These are phyloP conservation scores for Diaporthe capsici DNA, from an alignment of 2,329 filamentous ascomycete species.

Conservation along the genomic window DNA sequence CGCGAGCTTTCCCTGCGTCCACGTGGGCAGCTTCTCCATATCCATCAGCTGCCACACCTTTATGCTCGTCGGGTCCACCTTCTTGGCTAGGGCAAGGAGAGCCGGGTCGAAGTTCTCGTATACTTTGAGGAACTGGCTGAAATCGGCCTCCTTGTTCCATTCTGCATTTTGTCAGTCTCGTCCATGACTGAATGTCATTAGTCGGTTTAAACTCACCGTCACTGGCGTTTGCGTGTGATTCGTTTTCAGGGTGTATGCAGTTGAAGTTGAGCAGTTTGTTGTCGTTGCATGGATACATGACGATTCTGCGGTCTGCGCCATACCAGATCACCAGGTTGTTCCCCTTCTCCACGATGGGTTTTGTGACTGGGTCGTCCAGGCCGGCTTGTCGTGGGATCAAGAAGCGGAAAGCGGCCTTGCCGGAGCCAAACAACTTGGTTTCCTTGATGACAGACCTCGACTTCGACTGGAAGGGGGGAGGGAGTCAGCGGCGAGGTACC, in stretches of 20 bases:
- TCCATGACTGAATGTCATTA: background rate
- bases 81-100: slow-evolving; percentile 56
- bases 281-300: slow-evolving; percentile 63
- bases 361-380: slow-evolving; percentile 52
- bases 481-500: background rate
- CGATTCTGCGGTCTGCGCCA: slow-evolving; percentile 57
- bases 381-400: slow-evolving; percentile 58
- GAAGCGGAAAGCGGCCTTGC: slow-evolving; percentile 72
- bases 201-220: slow-evolving; percentile 50
- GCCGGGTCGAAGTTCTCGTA: slow-evolving; percentile 59
- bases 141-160: slow-evolving; percentile 56
- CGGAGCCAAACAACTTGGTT: slow-evolving; percentile 57
- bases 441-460: slow-evolving; percentile 48
- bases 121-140: slow-evolving; percentile 55
- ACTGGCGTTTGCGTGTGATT: slow-evolving; percentile 51
- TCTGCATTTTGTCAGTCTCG: slow-evolving; percentile 47
- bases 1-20: slow-evolving; percentile 67
- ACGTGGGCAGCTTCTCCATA: slow-evolving; percentile 70
- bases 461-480: slow-evolving; percentile 44
- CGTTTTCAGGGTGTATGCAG: slow-evolving; percentile 63
- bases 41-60: slow-evolving; percentile 74
- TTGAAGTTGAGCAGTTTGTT: slow-evolving; percentile 64
- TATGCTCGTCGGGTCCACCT: slow-evolving; percentile 60
- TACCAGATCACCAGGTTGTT: slow-evolving; percentile 57
- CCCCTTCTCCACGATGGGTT: slow-evolving; percentile 48